Conservation (phyloP, 2,329 filamentous ascomycete genomes). For the Celoporthe dispersa region DNA sequence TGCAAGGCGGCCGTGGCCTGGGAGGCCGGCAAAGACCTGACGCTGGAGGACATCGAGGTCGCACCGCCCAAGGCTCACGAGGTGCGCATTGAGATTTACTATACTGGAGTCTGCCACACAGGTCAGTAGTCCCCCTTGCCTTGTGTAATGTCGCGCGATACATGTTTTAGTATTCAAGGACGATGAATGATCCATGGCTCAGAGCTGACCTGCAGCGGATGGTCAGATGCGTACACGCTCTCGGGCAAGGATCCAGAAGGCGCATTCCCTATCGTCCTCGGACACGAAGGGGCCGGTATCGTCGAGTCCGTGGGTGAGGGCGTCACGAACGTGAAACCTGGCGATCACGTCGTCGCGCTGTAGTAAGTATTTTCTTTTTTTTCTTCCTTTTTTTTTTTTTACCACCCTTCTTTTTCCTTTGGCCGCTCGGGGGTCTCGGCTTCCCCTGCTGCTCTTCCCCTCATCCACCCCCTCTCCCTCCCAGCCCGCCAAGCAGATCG, state of each 20-base stretch:
- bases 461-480: conserved; percentile 22
- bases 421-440: conserved; percentile 8
- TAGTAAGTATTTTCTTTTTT: conserved; percentile 66
- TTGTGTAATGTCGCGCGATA: not conserved
- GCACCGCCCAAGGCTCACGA: conserved; percentile 87
- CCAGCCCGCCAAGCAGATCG: not conserved
- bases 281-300: conserved; percentile 89
- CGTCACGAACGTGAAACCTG: conserved; percentile 90
- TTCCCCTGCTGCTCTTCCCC: not conserved
- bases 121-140: conserved; percentile 35
- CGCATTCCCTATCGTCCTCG: conserved; percentile 85
- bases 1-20: conserved; percentile 89
- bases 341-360: conserved; percentile 88
- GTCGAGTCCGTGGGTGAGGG: conserved; percentile 94
- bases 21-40: conserved; percentile 90
- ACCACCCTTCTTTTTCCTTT: not conserved
- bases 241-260: conserved; percentile 98
- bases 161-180: too few species aligned
- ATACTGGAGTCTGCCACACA: conserved; percentile 99
- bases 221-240: conserved; percentile 84
- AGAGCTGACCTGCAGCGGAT: conserved; percentile 13
- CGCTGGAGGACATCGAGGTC: conserved; percentile 91
- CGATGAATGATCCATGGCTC: not conserved
- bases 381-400: not conserved
- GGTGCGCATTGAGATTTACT: conserved; percentile 95